Evolutionary conservation across 352 stramenopile genomes (phyloP).

Genomic region (Pythium aristosporum): DNA sequence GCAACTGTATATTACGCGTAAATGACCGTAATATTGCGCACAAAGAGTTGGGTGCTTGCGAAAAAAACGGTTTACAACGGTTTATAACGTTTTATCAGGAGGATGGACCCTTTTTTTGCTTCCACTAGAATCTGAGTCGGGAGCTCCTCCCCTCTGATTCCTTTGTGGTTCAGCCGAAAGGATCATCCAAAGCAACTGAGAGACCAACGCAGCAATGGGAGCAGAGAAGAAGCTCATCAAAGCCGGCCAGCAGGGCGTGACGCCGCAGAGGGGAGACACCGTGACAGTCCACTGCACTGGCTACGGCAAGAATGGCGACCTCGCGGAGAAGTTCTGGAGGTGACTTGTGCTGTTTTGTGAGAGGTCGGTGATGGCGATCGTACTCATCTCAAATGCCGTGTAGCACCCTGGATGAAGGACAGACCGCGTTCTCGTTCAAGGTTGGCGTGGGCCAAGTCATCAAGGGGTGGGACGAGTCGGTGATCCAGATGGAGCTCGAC

Average conservation of each 20-base stretch:
- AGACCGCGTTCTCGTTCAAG: conserved; percentile 92
- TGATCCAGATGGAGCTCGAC: conserved; percentile 84
- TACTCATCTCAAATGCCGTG: not conserved
- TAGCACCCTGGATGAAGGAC: conserved; percentile 93
- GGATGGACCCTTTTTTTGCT: conserved; percentile 14
- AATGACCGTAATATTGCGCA: conserved; percentile 10
- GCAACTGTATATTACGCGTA: conserved; percentile 16
- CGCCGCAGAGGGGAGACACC: conserved; percentile 50
- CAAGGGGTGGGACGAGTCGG: conserved; percentile 94
- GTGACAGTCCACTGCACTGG: conserved; percentile 86
- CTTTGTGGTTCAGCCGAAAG: not conserved
- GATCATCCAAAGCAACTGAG: conserved; percentile 1
- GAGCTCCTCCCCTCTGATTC: conserved; percentile 15
- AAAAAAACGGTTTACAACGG: conserved; percentile 20
- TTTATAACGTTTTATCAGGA: not conserved
- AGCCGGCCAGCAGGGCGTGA: conserved; percentile 47
- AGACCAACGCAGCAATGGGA: conserved; percentile 31
- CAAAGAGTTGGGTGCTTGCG: not conserved
- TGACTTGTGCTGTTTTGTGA: conserved; percentile 2
- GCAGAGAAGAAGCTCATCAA: conserved; percentile 63
- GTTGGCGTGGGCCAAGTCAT: conserved; percentile 94
- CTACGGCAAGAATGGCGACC: conserved; percentile 70
- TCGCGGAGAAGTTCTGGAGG: conserved; percentile 93
- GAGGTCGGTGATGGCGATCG: not conserved
- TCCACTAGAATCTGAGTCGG: conserved; percentile 9